Conservation (phyloP, 164 flowering plant genomes). For the Dillenia turbinata region DNA sequence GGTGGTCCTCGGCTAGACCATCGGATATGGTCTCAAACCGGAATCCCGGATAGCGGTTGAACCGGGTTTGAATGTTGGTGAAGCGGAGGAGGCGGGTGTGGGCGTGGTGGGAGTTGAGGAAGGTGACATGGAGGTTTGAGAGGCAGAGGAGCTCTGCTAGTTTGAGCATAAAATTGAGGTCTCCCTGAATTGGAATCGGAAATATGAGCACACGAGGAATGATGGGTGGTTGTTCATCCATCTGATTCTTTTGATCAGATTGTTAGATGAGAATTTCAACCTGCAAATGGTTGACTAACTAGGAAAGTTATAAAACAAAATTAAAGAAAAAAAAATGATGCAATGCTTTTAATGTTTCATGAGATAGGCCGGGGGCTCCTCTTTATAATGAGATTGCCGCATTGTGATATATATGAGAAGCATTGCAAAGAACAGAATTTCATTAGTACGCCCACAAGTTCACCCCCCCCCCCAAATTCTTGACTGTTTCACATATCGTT, state of each 20-base stretch:
- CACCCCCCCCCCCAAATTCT: too few relatives aligned
- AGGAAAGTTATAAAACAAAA: too few relatives aligned
- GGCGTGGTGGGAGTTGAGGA: constrained; percentile 27
- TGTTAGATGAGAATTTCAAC: too few relatives aligned
- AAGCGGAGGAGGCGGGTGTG: constrained; percentile 18
- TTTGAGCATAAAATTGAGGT: constrained; percentile 41
- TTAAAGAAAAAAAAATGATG: too few relatives aligned
- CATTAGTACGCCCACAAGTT: too few relatives aligned
- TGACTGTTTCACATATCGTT: too few relatives aligned
- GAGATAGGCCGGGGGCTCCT: too few relatives aligned
- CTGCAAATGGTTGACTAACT: too few relatives aligned
- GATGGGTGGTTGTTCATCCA: constrained; percentile 1
- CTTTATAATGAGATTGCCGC: too few relatives aligned
- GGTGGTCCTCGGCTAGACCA: constrained; percentile 26
- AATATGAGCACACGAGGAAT: constrained; percentile 33
- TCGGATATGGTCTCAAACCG: constrained; percentile 29
- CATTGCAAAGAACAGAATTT: too few relatives aligned
- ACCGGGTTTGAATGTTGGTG: constrained; percentile 20
- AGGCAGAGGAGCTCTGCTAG: constrained; percentile 33
- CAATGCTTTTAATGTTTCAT: too few relatives aligned
- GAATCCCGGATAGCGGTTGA: constrained; percentile 19
- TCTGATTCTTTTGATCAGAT: background rate
- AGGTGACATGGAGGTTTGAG: constrained; percentile 27
- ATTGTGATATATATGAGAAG: too few relatives aligned
- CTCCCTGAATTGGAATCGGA: constrained; percentile 39